Conservation (phyloP, 495 filamentous ascomycete species). For the Aspergillus saccharolyticus region DNA sequence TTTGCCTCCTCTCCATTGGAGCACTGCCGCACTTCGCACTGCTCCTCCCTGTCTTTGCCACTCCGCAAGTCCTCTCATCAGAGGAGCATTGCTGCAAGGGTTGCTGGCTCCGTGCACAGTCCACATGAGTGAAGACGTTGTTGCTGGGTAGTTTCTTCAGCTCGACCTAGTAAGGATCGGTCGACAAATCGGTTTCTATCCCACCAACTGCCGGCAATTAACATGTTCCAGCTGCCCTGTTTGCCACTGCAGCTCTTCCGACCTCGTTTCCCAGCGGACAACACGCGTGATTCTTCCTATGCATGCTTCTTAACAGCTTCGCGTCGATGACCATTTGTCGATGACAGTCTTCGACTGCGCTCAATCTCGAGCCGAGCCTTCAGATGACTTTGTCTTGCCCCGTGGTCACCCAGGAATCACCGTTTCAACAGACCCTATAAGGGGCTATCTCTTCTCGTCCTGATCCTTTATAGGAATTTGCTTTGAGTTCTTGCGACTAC, state of each 20-base stretch:
- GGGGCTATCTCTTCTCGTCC: not conserved
- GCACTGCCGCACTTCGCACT: not conserved
- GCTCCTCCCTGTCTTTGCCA: not conserved
- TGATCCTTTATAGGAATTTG: not conserved
- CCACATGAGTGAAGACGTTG: not conserved
- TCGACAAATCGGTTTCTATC: not conserved
- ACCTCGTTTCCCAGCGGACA: not conserved
- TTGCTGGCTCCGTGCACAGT: not conserved
- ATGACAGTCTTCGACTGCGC: not conserved
- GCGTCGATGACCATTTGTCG: not conserved
- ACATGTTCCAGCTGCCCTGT: not conserved
- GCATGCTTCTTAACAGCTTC: not conserved
- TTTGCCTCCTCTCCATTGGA: not conserved
- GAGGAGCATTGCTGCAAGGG: not conserved
- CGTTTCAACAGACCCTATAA: not conserved
- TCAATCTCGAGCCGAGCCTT: not conserved
- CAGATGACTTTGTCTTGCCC: not conserved
- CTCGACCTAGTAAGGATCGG: not conserved
- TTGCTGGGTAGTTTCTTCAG: not conserved
- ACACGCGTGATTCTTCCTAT: not conserved
- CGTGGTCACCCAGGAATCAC: not conserved
- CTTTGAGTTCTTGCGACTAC: not conserved
- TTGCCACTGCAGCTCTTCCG: not conserved
- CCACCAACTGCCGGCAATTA: not conserved
- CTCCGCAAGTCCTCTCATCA: not conserved